phyloP scores from a whole-genome alignment of 208 protist genomes.

The Lotmaria passim region DNA sequence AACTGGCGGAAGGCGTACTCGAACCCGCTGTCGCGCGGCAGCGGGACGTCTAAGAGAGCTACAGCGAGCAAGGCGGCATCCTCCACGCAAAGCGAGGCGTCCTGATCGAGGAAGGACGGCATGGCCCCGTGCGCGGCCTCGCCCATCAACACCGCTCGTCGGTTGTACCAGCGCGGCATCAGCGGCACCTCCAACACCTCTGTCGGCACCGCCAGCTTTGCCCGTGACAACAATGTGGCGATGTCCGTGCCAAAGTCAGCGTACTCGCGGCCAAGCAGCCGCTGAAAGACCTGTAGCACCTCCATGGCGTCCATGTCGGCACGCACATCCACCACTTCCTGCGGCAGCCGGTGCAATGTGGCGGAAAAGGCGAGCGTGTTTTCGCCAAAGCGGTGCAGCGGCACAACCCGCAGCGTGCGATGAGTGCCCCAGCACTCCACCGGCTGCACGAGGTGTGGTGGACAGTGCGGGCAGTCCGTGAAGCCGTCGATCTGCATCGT shows the following conservation, averaged over 20 bases:
- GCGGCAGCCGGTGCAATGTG: constrained; percentile 60
- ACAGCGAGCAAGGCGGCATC: constrained; percentile 88
- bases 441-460: constrained; percentile 52
- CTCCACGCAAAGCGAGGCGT: constrained; percentile 89
- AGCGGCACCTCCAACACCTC: constrained; percentile 86
- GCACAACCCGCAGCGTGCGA: constrained; percentile 49
- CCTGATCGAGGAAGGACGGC: constrained; percentile 85
- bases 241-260: constrained; percentile 53
- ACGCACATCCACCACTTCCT: constrained; percentile 58
- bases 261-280: constrained; percentile 63
- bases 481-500: constrained; percentile 87
- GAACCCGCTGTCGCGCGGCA: constrained; percentile 78
- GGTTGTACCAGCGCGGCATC: constrained; percentile 92
- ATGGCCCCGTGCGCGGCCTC: constrained; percentile 86
- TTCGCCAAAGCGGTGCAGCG: constrained; percentile 51
- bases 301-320: constrained; percentile 47
- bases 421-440: constrained; percentile 68
- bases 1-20: constrained; percentile 88
- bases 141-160: constrained; percentile 82
- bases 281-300: constrained; percentile 50
- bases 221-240: constrained; percentile 36
- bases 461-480: constrained; percentile 39
- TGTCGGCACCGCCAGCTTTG: constrained; percentile 66
- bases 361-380: constrained; percentile 71
- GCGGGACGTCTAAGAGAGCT: constrained; percentile 78